A percentile compares a stretch with the other conserved stretches of the same genome.
These are phyloP conservation scores for Thalassiosira delicatula DNA, from an alignment of 352 stramenopile species.

Conservation along the genomic window DNA sequence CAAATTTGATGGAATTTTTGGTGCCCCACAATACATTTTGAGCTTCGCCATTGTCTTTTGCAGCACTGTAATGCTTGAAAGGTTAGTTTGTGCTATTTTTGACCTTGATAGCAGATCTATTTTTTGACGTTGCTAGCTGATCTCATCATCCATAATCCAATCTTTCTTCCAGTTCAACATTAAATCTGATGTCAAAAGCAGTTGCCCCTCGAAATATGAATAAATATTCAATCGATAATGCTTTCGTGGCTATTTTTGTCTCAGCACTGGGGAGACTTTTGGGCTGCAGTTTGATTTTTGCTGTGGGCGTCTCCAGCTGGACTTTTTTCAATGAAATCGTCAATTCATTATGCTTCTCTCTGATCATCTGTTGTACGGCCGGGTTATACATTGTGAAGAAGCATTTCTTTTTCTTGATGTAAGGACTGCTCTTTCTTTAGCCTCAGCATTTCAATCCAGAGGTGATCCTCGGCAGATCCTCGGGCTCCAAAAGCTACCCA, in stretches of 20 bases:
- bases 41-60: constrained; percentile 66
- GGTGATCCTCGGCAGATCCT: too few relatives aligned
- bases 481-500: too few relatives aligned
- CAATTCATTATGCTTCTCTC: constrained; percentile 72
- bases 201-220: constrained; percentile 49
- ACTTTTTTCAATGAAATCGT: constrained; percentile 80
- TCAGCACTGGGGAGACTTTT: constrained; percentile 60
- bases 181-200: constrained; percentile 79
- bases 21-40: constrained; percentile 70
- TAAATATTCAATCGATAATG: constrained; percentile 65
- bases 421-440: too few relatives aligned
- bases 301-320: constrained; percentile 65
- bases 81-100: too few relatives aligned
- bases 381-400: constrained; percentile 68
- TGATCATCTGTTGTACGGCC: constrained; percentile 60
- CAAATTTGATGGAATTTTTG: constrained; percentile 75
- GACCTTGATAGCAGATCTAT: too few relatives aligned
- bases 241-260: constrained; percentile 69
- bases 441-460: too few relatives aligned
- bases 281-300: constrained; percentile 68
- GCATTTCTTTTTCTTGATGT: constrained; percentile 84
- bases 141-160: too few relatives aligned
- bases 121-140: too few relatives aligned
- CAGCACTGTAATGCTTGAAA: constrained; percentile 60
- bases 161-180: too few relatives aligned